Evolutionary conservation across 1,139 yeast genomes (phyloP), one percentile per base, ranked within the genome.

Genomic region (Debaryomyces sp.): DNA sequence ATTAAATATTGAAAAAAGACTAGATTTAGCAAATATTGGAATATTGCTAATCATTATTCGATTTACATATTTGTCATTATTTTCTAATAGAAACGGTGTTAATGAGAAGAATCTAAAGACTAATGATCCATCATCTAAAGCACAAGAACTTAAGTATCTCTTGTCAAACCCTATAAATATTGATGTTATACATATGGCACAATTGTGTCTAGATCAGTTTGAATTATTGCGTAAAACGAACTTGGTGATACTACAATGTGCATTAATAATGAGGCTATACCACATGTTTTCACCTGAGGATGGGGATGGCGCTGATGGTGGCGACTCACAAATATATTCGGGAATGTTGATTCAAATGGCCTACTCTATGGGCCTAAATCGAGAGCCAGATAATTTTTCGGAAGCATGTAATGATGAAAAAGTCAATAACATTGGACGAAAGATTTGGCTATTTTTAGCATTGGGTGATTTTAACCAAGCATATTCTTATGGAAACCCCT

Each of bases 401-500:
- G 68, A 60, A 5, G 48, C 56, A 27, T 51, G 53, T 13, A 49
- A 54, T 13, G 67, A 64, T 52, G 60, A 64, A 39, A 61, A 65
- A 32, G 52, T 62, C 10, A 70, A 76, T 45, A 73, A 73, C 52
- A 54, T 76, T 9, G 70, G 73, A 57, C 68, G 89, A 55, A 82
- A 80, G 53, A 69, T 82, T 2, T 84, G 88, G 88, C 75, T 73
- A 54, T 71, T 71, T 45, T 62, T 83, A 44, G 65, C 72, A 23
- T 55, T 67, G 2, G 54, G 64, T 40, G 81, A 76, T 54, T 51
- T 63, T 6, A 54, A 58, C 35, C 73, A 70, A 48, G 63, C 77
- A 43, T 59, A 66, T 46, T 66, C 65, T 18, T 63, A 68, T 44
- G 84, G 85, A 0, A 71, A 68, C 40, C 75, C 81, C 0, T 55